Base-by-base conservation (phyloP, 2,329 filamentous ascomycete species). In the Aaosphaeria pasadenensis region DNA sequence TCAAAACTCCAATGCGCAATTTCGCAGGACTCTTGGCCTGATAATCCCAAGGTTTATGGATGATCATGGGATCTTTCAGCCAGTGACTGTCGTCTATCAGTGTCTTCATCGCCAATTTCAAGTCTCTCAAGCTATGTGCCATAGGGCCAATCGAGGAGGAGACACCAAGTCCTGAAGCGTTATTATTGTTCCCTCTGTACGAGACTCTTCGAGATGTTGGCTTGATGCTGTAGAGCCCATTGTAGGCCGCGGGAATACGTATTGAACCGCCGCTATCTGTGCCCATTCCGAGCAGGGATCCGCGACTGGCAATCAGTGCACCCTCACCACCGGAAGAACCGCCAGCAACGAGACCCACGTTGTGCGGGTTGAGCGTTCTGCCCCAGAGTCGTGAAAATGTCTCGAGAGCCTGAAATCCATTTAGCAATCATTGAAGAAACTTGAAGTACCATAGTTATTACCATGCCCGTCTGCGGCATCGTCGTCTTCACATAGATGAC, bases 361-460 rank as follows among this genome's bases (percentile, higher is more conserved):
- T 82, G 53, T 71, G 75, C 0, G 80, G 77, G 50, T 82, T 82
- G 57, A 66, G 71, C 1, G 76, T 78, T 50, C 79, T 80, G 4
- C 71, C 76, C 46, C 82, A 77, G 55, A 83, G 78, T 55, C 82
- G 78, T 66, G 82, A 82, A 55, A 77, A 63, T 0, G 79, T 82
- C 64, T 83, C 33, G 9, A 11, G 33, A 13, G 33, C 33, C 33
- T 36, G 4, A 36, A 36, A 11, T 9, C 13, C 33, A 13, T 24
- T 24, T 24, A 24, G 17, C 17, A 24, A 24, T 24, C 17, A 24
- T 24, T 24, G 17, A 24, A 24, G 17, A 24, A 24, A 24, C 17
- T 24, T 24, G 17, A 24, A 24, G 17, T 36, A 13, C 33, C n/a
- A 36, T 9, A 9, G 17, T 2, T 24, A 24, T 9, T 11, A 36